phyloP scores from a whole-genome alignment of 371 early-diverging fungal genomes.

The Rhizomucor pusillus region DNA sequence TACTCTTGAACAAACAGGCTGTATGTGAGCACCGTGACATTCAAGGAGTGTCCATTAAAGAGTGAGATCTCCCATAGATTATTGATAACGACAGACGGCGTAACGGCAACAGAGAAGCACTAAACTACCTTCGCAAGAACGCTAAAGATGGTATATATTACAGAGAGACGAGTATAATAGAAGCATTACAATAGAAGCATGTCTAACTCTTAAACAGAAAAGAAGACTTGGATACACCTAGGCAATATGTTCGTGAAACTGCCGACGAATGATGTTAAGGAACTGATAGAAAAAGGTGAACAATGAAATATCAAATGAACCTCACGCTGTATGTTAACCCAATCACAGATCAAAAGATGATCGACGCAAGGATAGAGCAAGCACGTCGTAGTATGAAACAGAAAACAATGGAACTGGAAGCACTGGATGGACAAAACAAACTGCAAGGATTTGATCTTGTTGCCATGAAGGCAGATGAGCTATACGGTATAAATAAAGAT shows the following conservation, averaged over 20 bases:
- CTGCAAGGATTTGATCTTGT: constrained; percentile 43
- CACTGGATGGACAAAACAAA: constrained; percentile 45
- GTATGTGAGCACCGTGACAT: constrained; percentile 24
- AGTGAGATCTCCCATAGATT: constrained; percentile 32
- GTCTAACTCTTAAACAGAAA: constrained; percentile 36
- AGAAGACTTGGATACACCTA: constrained; percentile 62
- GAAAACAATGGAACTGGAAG: constrained; percentile 41
- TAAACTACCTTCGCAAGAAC: constrained; percentile 39
- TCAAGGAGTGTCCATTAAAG: background rate
- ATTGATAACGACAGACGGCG: constrained; percentile 60
- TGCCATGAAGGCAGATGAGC: constrained; percentile 36
- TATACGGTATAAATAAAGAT: constrained; percentile 26
- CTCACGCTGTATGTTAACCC: background rate
- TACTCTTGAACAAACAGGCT: constrained; percentile 57
- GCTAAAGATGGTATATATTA: constrained; percentile 9
- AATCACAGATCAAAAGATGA: constrained; percentile 39
- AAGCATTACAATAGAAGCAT: too few species aligned
- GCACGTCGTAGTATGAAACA: constrained; percentile 43
- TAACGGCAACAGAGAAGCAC: constrained; percentile 61
- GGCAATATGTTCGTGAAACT: constrained; percentile 67
- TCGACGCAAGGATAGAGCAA: constrained; percentile 42
- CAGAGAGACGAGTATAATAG: too few species aligned
- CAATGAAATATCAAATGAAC: background rate
- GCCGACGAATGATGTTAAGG: constrained; percentile 35
- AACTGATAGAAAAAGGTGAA: constrained; percentile 44